phyloP scores from a whole-genome alignment of 371 early-diverging fungal genomes.

The Mucor saturninus region DNA sequence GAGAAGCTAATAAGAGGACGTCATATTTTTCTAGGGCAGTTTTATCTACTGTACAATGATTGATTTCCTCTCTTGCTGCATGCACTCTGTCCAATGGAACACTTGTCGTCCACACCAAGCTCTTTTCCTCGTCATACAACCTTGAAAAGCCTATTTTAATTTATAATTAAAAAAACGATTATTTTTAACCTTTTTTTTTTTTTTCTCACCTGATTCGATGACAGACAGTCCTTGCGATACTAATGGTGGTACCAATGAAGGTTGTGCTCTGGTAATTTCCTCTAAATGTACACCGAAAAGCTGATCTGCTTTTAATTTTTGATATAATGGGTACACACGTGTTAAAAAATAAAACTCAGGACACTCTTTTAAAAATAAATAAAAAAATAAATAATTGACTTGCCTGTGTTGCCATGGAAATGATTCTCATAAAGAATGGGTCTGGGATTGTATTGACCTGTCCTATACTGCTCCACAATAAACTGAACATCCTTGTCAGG shows the following conservation, averaged over 20 bases:
- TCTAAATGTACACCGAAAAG: conserved; percentile 77
- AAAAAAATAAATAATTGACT: background rate
- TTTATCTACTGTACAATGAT: conserved; percentile 49
- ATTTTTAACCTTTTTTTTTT: background rate
- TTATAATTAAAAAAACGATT: background rate
- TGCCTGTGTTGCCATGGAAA: conserved; percentile 59
- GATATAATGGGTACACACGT: background rate
- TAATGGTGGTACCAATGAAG: conserved; percentile 62
- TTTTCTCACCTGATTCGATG: conserved; percentile 43
- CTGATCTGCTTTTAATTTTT: conserved; percentile 51
- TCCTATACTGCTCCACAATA: conserved; percentile 72
- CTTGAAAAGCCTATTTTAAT: conserved; percentile 26
- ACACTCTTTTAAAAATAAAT: background rate
- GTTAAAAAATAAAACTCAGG: background rate
- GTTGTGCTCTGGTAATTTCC: conserved; percentile 61
- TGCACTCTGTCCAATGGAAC: conserved; percentile 65
- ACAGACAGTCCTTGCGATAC: conserved; percentile 55
- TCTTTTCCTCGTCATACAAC: conserved; percentile 40
- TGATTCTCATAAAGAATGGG: conserved; percentile 67
- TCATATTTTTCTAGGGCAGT: conserved; percentile 63
- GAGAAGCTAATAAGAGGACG: conserved; percentile 61
- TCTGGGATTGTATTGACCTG: conserved; percentile 67
- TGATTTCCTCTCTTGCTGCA: conserved; percentile 65
- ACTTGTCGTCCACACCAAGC: conserved; percentile 62
- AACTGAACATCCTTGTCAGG: conserved; percentile 71